Evolutionary conservation across 805 yeast genomes (phyloP), one percentile per base, ranked within the genome.

Genomic region (Lipomyces mesembrius): DNA sequence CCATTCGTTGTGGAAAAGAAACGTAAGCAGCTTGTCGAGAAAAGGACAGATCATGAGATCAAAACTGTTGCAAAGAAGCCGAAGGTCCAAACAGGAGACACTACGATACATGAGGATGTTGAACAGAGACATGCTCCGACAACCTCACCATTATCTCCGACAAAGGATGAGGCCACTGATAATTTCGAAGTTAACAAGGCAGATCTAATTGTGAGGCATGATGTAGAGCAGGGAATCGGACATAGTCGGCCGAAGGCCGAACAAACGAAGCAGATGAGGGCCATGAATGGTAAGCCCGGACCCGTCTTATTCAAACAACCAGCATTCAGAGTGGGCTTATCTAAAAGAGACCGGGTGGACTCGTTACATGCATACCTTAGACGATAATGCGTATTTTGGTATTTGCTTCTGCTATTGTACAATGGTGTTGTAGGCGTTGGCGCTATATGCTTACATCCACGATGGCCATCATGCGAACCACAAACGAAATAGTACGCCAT

Each of bases 301-400:
- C n/a, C 58, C 17, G 58, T 55, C 17, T 32, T 58, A 8, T 20
- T 66, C 29, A 66, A 60, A 34, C 62, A 61, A 14, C 66, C 69
- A 20, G 64, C 57, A 11, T 60, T 53, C 29, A 49, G 70, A 59
- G 68, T 67, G 7, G 72, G 73, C 11, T 60, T 70, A 49, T 70
- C 70, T 7, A 54, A 53, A 53, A 52, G 66, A 14, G 63, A 64
- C 11, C 59, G 65, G 8, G 72, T 70, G n/a, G 73, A 70, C 14
- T 69, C 72, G 8, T 57, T 70, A 6, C 73, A 70, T 49, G 59
- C 70, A 27, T 68, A 68, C 37, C 61, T 68, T 12, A 64, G 58
- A 49, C 55, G 60, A 57, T 49, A 37, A 22, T 39, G 27, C 17
- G 12, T 51, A n/a, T 9, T 43, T n/a, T n/a, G 9, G 3, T 34